Evolutionary conservation across 148 eudicot genomes (phyloP).

Genomic region (Salicornia ramosissima): DNA sequence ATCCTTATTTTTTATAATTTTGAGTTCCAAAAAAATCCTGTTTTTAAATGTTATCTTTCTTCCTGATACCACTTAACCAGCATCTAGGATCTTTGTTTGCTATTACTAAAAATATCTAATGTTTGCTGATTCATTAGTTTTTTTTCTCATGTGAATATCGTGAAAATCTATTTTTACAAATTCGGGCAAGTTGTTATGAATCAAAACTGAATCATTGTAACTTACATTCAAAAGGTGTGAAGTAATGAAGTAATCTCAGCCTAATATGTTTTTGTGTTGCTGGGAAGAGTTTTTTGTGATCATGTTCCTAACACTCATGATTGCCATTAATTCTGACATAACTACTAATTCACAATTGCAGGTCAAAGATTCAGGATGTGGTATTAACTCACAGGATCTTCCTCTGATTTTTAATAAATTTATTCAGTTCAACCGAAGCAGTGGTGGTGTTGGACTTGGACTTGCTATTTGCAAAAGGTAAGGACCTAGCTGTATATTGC

Average conservation of each 20-base stretch:
- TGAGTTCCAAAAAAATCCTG: neutral
- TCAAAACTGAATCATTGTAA: neutral
- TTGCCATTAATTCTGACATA: neutral
- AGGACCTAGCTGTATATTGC: neutral
- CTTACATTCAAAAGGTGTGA: neutral
- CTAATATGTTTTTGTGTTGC: neutral
- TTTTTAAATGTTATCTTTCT: neutral
- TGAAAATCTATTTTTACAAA: neutral
- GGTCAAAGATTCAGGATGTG: slow-evolving; percentile 94
- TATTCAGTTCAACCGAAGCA: slow-evolving; percentile 41
- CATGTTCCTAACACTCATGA: neutral
- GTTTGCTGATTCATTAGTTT: neutral
- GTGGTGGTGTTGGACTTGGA: slow-evolving; percentile 67
- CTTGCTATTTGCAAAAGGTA: slow-evolving; percentile 91
- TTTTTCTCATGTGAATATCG: neutral
- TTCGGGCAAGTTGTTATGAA: neutral
- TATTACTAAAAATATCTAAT: neutral
- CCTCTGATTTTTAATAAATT: slow-evolving; percentile 67
- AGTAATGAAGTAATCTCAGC: neutral
- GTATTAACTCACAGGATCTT: slow-evolving; percentile 67
- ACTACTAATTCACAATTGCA: slow-evolving; percentile 23
- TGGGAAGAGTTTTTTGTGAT: neutral
- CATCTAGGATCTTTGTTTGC: neutral
- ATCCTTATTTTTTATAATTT: neutral
- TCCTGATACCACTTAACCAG: neutral